phyloP scores from a whole-genome alignment of 768 basidiomycete species.

The Leucocoprinus birnbaumii region DNA sequence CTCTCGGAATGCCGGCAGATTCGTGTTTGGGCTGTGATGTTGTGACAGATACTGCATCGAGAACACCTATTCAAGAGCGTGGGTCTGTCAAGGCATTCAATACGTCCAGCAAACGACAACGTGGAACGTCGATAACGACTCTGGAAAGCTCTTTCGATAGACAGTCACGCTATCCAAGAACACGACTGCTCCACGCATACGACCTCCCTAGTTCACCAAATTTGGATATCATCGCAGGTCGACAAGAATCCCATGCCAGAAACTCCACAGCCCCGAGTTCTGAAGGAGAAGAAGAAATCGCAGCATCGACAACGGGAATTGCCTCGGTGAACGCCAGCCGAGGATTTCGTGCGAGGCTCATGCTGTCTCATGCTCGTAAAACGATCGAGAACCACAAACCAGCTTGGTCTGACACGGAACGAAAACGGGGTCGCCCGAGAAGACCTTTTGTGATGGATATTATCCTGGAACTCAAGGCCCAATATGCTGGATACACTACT shows the following conservation, averaged over 20 bases:
- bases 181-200: neutral
- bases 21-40: slow-evolving; percentile 4
- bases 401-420: neutral
- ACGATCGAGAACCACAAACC: slow-evolving; percentile 16
- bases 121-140: neutral
- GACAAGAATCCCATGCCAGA: neutral
- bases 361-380: slow-evolving; percentile 27
- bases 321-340: neutral
- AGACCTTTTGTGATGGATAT: slow-evolving; percentile 44
- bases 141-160: neutral
- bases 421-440: slow-evolving; percentile 22
- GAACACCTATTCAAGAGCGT: neutral
- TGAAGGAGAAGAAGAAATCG: neutral
- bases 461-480: slow-evolving; percentile 36
- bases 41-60: slow-evolving; percentile 9
- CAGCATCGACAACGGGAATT: neutral
- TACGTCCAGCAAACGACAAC: neutral
- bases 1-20: neutral
- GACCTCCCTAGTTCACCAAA: neutral
- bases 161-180: neutral
- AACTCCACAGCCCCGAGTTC: neutral
- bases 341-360: neutral
- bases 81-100: slow-evolving; percentile 1
- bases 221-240: neutral
- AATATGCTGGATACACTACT: slow-evolving; percentile 24